Conservation (phyloP, 768 basidiomycete species). For the Russula lepida region DNA sequence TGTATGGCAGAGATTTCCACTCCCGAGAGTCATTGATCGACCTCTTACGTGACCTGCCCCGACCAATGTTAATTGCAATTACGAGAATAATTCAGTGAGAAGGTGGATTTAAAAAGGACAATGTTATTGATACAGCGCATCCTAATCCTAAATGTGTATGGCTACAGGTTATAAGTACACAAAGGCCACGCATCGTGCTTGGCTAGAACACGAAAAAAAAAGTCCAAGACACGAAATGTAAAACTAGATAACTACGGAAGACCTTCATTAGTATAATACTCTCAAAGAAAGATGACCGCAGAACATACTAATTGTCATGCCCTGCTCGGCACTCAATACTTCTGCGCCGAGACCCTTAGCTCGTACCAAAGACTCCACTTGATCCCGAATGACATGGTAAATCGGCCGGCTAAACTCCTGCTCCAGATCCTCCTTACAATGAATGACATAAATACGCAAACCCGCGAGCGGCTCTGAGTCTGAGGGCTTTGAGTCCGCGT, state of each 20-base stretch:
- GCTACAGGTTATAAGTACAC: conserved; percentile 36
- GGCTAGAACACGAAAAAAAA: not conserved
- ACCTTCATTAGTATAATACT: not conserved
- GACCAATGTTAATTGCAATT: not conserved
- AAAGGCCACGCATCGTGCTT: not conserved
- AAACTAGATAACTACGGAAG: conserved; percentile 8
- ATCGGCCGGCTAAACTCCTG: conserved; percentile 42
- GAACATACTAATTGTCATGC: conserved; percentile 63
- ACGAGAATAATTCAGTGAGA: not conserved
- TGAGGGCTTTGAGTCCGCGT: conserved; percentile 32
- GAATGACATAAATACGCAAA: conserved; percentile 68
- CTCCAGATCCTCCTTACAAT: conserved; percentile 75
- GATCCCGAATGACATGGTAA: conserved; percentile 59
- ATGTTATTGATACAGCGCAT: conserved; percentile 14
- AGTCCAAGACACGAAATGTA: not conserved
- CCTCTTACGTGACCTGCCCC: not conserved
- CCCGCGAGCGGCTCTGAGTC: conserved; percentile 46
- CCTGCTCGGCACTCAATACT: conserved; percentile 66
- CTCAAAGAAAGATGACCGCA: not conserved
- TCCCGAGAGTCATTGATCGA: not conserved
- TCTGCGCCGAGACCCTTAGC: conserved; percentile 59
- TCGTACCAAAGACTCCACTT: conserved; percentile 58
- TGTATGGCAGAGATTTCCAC: conserved; percentile 4
- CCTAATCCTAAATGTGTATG: conserved; percentile 23
- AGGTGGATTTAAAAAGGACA: not conserved